Evolutionary conservation across 352 stramenopile genomes (phyloP).

Genomic region (Thalassiosira hispida): DNA sequence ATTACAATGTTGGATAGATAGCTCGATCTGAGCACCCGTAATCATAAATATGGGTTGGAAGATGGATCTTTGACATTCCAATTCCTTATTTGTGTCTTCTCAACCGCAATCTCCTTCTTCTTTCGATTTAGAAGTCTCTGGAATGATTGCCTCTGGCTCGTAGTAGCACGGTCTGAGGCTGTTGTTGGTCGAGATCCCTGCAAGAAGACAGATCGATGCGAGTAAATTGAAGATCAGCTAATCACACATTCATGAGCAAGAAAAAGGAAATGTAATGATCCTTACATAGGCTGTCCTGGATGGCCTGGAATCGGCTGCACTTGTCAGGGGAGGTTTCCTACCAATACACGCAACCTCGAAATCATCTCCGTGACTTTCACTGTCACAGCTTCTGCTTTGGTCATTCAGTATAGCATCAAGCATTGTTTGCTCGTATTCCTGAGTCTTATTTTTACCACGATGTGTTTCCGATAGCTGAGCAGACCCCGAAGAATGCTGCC

Average conservation of each 20-base stretch:
- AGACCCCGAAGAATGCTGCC: not conserved
- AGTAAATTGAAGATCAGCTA: not conserved
- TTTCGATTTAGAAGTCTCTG: conserved; percentile 18
- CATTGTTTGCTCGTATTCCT: conserved; percentile 25
- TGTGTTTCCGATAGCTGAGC: not conserved
- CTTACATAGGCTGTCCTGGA: conserved; percentile 31
- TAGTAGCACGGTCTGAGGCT: conserved; percentile 22
- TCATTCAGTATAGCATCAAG: conserved; percentile 49
- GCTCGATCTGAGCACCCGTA: not conserved
- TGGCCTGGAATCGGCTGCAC: conserved; percentile 4
- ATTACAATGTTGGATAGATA: no score
- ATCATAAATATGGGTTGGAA: conserved; percentile 26
- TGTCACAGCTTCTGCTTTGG: conserved; percentile 37
- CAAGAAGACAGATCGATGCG: not conserved
- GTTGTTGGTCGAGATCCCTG: conserved; percentile 22
- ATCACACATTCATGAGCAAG: not conserved
- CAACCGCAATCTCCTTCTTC: conserved; percentile 23
- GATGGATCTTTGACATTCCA: conserved; percentile 30
- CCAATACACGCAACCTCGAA: conserved; percentile 28
- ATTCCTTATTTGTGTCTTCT: conserved; percentile 32
- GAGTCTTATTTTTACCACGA: not conserved
- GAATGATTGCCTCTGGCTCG: conserved; percentile 24
- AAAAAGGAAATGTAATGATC: conserved; percentile 3
- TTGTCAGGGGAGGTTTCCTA: conserved; percentile 28
- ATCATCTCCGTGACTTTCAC: conserved; percentile 4